Evolutionary conservation across 2,329 filamentous ascomycete species (phyloP).

Genomic region (Diaporthe longicolla): DNA sequence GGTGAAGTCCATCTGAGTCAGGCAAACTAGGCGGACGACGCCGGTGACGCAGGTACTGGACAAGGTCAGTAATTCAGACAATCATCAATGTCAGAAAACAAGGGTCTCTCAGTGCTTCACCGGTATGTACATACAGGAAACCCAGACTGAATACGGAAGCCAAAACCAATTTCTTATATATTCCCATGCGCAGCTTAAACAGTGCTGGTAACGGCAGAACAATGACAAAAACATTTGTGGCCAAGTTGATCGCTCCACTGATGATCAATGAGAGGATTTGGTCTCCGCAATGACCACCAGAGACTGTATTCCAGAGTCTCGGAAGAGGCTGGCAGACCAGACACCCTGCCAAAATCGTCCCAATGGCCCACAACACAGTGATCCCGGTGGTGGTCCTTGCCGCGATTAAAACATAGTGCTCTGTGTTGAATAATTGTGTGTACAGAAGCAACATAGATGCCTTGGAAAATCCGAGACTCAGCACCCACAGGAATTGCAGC

Average conservation of each 20-base stretch:
- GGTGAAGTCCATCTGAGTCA: neutral
- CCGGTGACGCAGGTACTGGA: constrained; percentile 2
- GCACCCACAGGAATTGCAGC: constrained; percentile 5
- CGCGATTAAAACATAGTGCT: neutral
- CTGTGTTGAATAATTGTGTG: neutral
- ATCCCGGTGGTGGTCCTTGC: neutral
- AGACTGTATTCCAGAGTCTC: neutral
- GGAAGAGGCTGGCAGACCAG: constrained; percentile 21
- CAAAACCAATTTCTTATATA: neutral
- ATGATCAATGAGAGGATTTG: neutral
- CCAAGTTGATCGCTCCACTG: constrained; percentile 33
- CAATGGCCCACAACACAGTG: neutral
- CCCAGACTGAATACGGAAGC: constrained; percentile 3
- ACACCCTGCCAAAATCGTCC: neutral
- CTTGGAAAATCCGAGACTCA: constrained; percentile 23
- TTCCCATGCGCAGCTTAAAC: constrained; percentile 22
- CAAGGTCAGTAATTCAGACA: neutral
- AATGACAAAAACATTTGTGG: constrained; percentile 25
- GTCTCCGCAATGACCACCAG: neutral
- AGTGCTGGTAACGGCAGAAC: constrained; percentile 29
- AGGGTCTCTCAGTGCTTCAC: neutral
- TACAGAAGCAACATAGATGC: constrained; percentile 20
- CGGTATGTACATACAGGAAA: constrained; percentile 10
- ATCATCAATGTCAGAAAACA: neutral
- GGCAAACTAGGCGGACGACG: constrained; percentile 18